Evolutionary conservation across 129 eudicot species (phyloP).

Genomic region (Flaveria robusta): DNA sequence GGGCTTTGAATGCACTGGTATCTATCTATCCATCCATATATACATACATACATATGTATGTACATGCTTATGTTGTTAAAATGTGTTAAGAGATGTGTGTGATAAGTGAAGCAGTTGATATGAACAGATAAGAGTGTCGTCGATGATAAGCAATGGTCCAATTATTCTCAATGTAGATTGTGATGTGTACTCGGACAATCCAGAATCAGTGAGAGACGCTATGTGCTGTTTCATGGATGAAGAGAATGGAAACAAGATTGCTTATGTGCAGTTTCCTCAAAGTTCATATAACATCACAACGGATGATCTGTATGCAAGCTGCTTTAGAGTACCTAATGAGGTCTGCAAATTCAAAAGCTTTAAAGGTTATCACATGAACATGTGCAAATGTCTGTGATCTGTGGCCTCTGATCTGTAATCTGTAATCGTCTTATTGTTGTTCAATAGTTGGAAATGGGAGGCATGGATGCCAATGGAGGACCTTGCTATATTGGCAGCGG

Average conservation of each 20-base stretch:
- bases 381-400: not conserved
- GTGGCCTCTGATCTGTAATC: not conserved
- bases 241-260: constrained; percentile 21
- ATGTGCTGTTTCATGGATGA: constrained; percentile 33
- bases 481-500: constrained; percentile 27
- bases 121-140: constrained; percentile 42
- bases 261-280: constrained; percentile 28
- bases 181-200: constrained; percentile 42
- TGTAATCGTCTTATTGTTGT: not conserved
- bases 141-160: constrained; percentile 43
- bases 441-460: constrained; percentile 20
- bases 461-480: constrained; percentile 31
- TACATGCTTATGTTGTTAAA: not conserved
- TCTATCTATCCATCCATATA: not conserved
- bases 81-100: not conserved
- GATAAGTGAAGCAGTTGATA: not conserved
- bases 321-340: constrained; percentile 28
- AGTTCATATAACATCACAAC: constrained; percentile 21
- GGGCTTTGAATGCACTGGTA: constrained; percentile 32
- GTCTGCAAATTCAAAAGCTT: constrained; percentile 12
- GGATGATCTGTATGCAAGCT: constrained; percentile 19
- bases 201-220: constrained; percentile 39
- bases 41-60: not conserved
- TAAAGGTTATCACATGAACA: not conserved
- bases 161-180: constrained; percentile 40